Evolutionary conservation across 345 rosid genomes (phyloP).

Genomic region (Sapria himalayana): DNA sequence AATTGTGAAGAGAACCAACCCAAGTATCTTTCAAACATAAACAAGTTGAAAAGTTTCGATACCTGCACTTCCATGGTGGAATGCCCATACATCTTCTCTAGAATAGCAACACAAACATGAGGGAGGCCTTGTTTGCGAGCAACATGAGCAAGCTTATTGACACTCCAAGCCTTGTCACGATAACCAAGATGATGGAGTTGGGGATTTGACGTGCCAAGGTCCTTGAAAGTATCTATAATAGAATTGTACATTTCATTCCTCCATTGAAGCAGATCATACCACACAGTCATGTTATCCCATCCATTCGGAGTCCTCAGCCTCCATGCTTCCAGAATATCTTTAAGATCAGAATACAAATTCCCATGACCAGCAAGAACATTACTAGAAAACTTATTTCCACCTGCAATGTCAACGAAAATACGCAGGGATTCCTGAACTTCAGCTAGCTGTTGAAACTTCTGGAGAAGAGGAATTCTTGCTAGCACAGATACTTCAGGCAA

Average conservation of each 20-base stretch:
- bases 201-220: conserved; percentile 40
- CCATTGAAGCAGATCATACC: conserved; percentile 98
- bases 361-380: conserved; percentile 51
- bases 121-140: conserved; percentile 93
- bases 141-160: conserved; percentile 88
- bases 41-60: too few species aligned
- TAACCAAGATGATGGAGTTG: conserved; percentile 91
- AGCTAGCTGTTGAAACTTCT: conserved; percentile 92
- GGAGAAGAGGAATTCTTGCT: conserved; percentile 82
- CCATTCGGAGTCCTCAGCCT: conserved; percentile 93
- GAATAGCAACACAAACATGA: conserved; percentile 79
- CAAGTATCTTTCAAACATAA: too few species aligned
- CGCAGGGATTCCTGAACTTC: conserved; percentile 96
- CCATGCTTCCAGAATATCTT: conserved; percentile 97
- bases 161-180: conserved; percentile 99
- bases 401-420: conserved; percentile 72
- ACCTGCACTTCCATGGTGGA: conserved; percentile 99
- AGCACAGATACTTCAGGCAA: conserved; percentile 97
- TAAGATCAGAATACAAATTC: conserved; percentile 76
- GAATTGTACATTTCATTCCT: conserved; percentile 93
- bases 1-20: too few species aligned
- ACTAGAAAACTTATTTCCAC: conserved; percentile 58
- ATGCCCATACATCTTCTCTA: conserved; percentile 96
- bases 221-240: conserved; percentile 91
- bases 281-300: conserved; percentile 92